Base-by-base conservation (phyloP, 73 alveolate species). In the Tetrahymena borealis region DNA sequence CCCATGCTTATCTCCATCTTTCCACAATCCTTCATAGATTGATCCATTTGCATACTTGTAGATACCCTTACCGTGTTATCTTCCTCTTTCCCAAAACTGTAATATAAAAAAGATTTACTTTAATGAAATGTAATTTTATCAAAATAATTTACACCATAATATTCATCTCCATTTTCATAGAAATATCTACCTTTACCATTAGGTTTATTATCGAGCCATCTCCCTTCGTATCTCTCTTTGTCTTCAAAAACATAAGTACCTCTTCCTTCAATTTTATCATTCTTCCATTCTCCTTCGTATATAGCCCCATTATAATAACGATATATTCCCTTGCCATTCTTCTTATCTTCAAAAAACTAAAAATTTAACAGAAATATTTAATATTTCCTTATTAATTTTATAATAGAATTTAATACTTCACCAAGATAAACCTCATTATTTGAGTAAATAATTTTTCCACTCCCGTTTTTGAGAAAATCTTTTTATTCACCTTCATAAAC, bases 251-350 rank as follows among this genome's bases (percentile, higher is more conserved):
- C 20, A n/a, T 91, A 91, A 39, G 40, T 15, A 16, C 94, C 94
- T 32, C 7, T 33, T 1, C 96, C 96, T 24, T 93, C 91, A 18
- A 32, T 93, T 91, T 93, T 90, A 90, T 93, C 91, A 33, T 90
- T 91, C 31, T 11, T 8, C 94, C 94, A 93, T 1, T 20, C 39
- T 31, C 96, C 96, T 90, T 93, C 94, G 35, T 79, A 93, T 1
- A 33, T 33, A 10, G 91, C 91, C 1, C 94, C 94, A 90, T 91
- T 78, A 60, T 78, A 78, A 38, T 77, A 78, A 8, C 36, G 60
- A 32, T 78, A 37, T 79, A 43, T 79, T 11, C 95, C 95, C 13
- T 92, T 78, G 1, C 92, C 92, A 31, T 36, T 32, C 32, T 91
- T 92, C 78, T 37, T 37, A 78, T 92, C 96, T 39, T 39, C 39